Evolutionary conservation across 768 basidiomycete species (phyloP).

Genomic region (Dentipellis fragilis): DNA sequence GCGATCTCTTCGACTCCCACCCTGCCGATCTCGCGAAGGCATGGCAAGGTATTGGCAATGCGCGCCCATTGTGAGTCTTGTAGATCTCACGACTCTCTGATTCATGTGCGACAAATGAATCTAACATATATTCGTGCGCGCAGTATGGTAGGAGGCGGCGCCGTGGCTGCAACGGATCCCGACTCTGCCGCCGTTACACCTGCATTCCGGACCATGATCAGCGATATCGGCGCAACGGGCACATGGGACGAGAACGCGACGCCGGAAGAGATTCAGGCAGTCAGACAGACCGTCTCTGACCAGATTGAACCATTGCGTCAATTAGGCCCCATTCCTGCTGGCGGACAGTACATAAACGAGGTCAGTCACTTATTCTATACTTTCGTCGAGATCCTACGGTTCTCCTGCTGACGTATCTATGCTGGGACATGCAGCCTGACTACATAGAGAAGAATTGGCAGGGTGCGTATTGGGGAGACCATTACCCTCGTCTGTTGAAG

Average conservation of each 20-base stretch:
- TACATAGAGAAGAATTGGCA: slow-evolving; percentile 6
- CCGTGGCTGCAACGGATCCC: slow-evolving; percentile 26
- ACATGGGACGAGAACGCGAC: background rate
- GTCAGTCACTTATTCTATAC: background rate
- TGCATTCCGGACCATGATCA: slow-evolving; percentile 28
- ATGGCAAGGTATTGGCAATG: background rate
- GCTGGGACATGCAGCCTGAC: background rate
- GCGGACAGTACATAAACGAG: slow-evolving; percentile 1
- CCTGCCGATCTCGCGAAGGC: background rate
- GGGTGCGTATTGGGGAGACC: slow-evolving; percentile 9
- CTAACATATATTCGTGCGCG: background rate
- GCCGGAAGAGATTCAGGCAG: background rate
- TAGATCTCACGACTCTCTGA: background rate
- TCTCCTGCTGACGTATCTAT: no score
- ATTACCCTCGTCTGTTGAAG: slow-evolving; percentile 12
- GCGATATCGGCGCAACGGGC: background rate
- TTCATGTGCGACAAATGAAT: no score
- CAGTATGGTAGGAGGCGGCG: slow-evolving; percentile 36
- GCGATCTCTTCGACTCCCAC: background rate
- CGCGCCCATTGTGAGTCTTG: background rate
- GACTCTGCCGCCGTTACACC: slow-evolving; percentile 35
- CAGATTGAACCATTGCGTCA: background rate
- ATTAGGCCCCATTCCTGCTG: background rate
- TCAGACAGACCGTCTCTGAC: background rate
- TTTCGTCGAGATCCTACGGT: background rate